Base-by-base conservation (phyloP, 495 filamentous ascomycete species). In the Talaromyces stipitatus region DNA sequence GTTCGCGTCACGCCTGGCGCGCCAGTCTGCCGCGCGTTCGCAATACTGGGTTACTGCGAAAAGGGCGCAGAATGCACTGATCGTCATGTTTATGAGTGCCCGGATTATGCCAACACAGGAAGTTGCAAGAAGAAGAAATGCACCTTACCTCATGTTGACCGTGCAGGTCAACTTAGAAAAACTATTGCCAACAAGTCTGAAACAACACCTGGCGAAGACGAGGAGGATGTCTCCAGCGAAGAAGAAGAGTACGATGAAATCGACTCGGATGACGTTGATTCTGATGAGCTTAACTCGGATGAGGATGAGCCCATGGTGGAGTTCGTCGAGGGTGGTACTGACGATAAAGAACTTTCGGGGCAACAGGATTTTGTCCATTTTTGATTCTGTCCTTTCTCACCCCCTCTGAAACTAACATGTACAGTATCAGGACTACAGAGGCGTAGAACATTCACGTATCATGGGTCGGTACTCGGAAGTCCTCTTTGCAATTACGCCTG, bases 51-150 rank as follows among this genome's bases (percentile, higher is more conserved):
- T 41, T 97, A 94, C 67, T 98, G 94, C 75, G 85, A 88, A 55
- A 89, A 90, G 66, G 94, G 94, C 46, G 78, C 78, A 41, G 67
- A 74, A 43, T 98, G 94, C 67, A 66, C 84, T 57, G 85, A 95
- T 59, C 88, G 90, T 59, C 94, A 98, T 71, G 85, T 89, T 55
- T 75, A 82, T 70, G 94, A 97, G 68, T 98, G 94, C 66, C 94
- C 94, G 46, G 89, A 97, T 67, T 96, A 95, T 76, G 88, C 89
- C 78, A 96, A 96, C 73, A 87, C 80, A 51, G 92, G 92, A 58
- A 72, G 78, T 32, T 98, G 94, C 82, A 85, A 83, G 64, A 85
- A 83, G 66, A 86, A 86, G 70, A 85, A 84, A 30, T 98, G 94
- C 77, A 85, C 83, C 64, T 76, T 97, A 58, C 88, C 84, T 26